Conservation (phyloP, 305 asterid genomes). For the Fraxinus floribunda region DNA sequence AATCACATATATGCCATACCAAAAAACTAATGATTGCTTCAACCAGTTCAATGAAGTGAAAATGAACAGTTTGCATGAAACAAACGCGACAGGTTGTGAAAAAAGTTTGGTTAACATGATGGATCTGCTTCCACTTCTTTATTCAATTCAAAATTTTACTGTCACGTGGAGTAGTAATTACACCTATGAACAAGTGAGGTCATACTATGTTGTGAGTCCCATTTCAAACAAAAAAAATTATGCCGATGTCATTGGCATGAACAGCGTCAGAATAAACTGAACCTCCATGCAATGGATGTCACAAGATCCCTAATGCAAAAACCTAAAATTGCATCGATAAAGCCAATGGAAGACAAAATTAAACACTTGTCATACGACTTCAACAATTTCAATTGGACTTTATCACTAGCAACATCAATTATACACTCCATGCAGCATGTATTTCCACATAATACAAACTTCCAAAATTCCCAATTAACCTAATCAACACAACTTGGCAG, state of each 20-base stretch:
- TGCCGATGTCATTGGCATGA: neutral
- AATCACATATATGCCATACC: neutral
- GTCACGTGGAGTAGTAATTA: neutral
- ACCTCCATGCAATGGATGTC: neutral
- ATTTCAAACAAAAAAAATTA: neutral
- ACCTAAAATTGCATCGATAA: neutral
- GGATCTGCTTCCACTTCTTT: neutral
- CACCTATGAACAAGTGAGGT: neutral
- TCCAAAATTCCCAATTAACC: constrained; percentile 4
- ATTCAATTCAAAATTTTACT: neutral
- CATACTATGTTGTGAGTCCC: neutral
- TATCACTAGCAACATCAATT: neutral
- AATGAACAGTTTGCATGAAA: neutral
- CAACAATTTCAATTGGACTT: neutral
- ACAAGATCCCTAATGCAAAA: neutral
- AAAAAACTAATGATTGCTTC: neutral
- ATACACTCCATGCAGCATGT: neutral
- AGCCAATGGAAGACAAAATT: neutral
- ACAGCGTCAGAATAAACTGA: neutral
- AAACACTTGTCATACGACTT: neutral
- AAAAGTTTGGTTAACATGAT: neutral
- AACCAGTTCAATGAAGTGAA: neutral
- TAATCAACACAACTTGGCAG: neutral
- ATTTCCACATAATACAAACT: constrained; percentile 2
- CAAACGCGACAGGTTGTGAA: neutral